A percentile compares a stretch with the other conserved stretches of the same genome.
phyloP scores from a whole-genome alignment of 495 filamentous ascomycete species.

The Corynascus novoguineensis region DNA sequence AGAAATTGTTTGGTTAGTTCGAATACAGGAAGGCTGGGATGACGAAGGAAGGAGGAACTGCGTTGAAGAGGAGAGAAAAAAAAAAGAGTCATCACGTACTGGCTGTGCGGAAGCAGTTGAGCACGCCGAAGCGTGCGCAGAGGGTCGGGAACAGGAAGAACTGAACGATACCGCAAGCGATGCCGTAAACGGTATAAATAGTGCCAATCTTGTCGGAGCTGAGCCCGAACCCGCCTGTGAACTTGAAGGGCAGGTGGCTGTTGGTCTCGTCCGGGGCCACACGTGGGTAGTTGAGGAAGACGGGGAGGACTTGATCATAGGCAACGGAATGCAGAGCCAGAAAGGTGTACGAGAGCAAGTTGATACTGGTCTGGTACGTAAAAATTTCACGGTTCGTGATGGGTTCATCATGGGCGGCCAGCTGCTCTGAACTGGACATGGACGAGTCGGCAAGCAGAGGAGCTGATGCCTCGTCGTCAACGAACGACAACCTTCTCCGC shows the following conservation, averaged over 20 bases:
- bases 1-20: background rate
- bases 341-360: slow-evolving; percentile 68
- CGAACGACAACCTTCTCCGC: slow-evolving; percentile 37
- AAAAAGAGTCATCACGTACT: slow-evolving; percentile 23
- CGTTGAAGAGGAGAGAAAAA: background rate
- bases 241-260: slow-evolving; percentile 68
- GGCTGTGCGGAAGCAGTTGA: slow-evolving; percentile 59
- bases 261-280: slow-evolving; percentile 44
- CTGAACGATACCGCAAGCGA: slow-evolving; percentile 66
- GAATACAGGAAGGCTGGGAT: background rate
- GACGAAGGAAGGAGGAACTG: too few relatives aligned
- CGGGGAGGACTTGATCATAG: slow-evolving; percentile 74
- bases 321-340: slow-evolving; percentile 71
- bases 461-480: slow-evolving; percentile 41
- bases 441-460: slow-evolving; percentile 38
- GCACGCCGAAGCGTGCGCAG: slow-evolving; percentile 62
- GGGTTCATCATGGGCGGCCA: slow-evolving; percentile 17
- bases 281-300: slow-evolving; percentile 70
- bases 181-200: slow-evolving; percentile 69
- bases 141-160: slow-evolving; percentile 71
- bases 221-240: slow-evolving; percentile 71
- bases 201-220: slow-evolving; percentile 66
- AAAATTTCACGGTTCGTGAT: slow-evolving; percentile 64
- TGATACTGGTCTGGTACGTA: slow-evolving; percentile 66
- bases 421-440: slow-evolving; percentile 11